These are phyloP conservation scores for Rhizopus sp. DNA, from an alignment of 371 early-diverging fungal genomes.

Conservation along the genomic window DNA sequence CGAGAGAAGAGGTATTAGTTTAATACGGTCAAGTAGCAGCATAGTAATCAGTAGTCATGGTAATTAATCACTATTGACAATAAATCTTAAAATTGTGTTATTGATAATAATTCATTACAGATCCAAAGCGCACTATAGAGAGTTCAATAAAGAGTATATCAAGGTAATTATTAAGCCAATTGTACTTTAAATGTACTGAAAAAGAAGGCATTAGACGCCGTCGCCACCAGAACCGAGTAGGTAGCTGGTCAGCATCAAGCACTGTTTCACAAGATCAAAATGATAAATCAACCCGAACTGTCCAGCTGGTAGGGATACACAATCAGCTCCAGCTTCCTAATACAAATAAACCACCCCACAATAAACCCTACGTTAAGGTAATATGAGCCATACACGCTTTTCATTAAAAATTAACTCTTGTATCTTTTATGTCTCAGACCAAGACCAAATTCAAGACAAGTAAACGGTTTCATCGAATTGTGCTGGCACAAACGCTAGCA, in stretches of 20 bases:
- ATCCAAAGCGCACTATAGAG: too few species aligned
- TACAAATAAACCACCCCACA: conserved; percentile 24
- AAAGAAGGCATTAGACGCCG: not conserved
- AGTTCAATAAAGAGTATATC: too few species aligned
- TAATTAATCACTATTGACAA: too few species aligned
- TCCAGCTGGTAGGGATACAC: conserved; percentile 13
- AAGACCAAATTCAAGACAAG: conserved; percentile 36
- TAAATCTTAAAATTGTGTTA: too few species aligned
- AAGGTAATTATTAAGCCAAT: too few species aligned
- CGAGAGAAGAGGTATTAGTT: not conserved
- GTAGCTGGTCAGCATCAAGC: not conserved
- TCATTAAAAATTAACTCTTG: not conserved
- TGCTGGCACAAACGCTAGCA: conserved; percentile 40
- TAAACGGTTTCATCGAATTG: conserved; percentile 30
- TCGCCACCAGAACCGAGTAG: not conserved
- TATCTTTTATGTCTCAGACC: conserved; percentile 16
- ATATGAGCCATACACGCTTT: not conserved
- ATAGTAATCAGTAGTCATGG: too few species aligned
- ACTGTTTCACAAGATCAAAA: not conserved
- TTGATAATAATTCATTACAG: too few species aligned
- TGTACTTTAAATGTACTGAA: too few species aligned
- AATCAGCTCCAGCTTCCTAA: conserved; percentile 14
- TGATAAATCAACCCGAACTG: not conserved
- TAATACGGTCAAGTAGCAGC: too few species aligned
- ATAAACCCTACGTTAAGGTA: conserved; percentile 42